Percentiles rank a stretch among this genome's conserved stretches.
These are phyloP conservation scores for Aquilaria malaccensis DNA, from an alignment of 345 rosid genomes.

Conservation along the genomic window DNA sequence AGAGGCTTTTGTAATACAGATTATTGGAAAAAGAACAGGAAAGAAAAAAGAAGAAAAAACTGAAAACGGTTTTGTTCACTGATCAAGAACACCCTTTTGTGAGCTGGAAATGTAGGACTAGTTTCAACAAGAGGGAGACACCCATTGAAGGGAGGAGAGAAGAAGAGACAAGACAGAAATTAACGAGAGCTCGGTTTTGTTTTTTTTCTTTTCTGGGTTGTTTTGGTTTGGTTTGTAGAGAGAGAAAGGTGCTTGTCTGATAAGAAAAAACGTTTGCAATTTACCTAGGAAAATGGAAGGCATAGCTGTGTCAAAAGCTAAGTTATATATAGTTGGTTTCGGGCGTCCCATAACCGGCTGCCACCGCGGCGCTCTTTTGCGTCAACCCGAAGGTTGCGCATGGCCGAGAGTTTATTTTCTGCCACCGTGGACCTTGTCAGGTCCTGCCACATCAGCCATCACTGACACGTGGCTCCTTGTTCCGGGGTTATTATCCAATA, in stretches of 20 bases:
- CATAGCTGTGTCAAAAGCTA: conserved; percentile 30
- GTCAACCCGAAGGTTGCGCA: conserved; percentile 25
- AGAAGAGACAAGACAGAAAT: not conserved
- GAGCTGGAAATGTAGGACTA: too few relatives aligned
- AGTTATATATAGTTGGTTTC: conserved; percentile 13
- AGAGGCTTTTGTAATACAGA: too few relatives aligned
- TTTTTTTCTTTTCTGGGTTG: not conserved
- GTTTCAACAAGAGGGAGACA: too few relatives aligned
- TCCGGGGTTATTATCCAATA: not conserved
- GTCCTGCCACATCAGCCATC: not conserved
- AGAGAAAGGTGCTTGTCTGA: not conserved
- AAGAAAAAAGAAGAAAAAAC: conserved; percentile 1
- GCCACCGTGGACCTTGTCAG: conserved; percentile 1
- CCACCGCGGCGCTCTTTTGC: conserved; percentile 15
- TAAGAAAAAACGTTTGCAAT: conserved; percentile 8
- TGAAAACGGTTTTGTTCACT: conserved; percentile 4
- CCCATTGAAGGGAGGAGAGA: not conserved
- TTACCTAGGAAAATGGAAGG: conserved; percentile 27
- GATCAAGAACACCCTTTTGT: too few relatives aligned
- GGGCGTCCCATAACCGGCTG: conserved; percentile 17
- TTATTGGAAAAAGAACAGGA: not conserved
- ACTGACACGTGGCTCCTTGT: not conserved
- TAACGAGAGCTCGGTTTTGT: not conserved
- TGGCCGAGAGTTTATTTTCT: conserved; percentile 6
- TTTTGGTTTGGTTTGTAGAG: too few relatives aligned